phyloP scores from a whole-genome alignment of 2,329 filamentous ascomycete species.

The Exserohilum turcica region DNA sequence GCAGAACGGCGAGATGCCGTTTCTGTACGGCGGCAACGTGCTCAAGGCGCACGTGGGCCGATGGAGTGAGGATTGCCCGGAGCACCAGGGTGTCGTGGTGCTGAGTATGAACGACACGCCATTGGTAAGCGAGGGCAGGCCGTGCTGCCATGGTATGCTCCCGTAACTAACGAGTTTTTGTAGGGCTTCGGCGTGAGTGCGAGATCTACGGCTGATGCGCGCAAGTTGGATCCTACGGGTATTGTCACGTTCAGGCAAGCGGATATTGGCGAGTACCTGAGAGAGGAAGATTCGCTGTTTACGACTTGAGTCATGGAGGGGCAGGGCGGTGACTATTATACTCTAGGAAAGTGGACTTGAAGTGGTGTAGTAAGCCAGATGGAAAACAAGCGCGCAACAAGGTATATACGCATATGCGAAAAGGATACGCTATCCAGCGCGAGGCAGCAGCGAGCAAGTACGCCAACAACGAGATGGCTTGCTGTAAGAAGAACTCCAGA shows the following conservation, averaged over 20 bases:
- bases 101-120: constrained; percentile 91
- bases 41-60: constrained; percentile 81
- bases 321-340: not conserved
- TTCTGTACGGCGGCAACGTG: constrained; percentile 90
- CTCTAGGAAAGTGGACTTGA: not conserved
- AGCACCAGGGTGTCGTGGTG: constrained; percentile 90
- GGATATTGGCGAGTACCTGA: constrained; percentile 91
- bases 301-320: constrained; percentile 50
- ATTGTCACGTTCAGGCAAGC: constrained; percentile 90
- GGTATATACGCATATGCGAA: not conserved
- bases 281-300: constrained; percentile 74
- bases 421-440: not conserved
- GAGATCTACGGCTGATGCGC: constrained; percentile 81
- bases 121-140: constrained; percentile 51
- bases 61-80: constrained; percentile 89
- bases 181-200: constrained; percentile 91
- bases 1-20: constrained; percentile 95
- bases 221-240: constrained; percentile 85
- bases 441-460: not conserved
- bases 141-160: not conserved
- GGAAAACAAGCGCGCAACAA: not conserved
- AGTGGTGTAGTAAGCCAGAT: not conserved
- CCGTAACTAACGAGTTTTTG: constrained; percentile 8
- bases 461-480: not conserved
- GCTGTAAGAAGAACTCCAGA: constrained; percentile 1